phyloP scores from a whole-genome alignment of 2,329 filamentous ascomycete genomes.

The Thermothelomyces thermophilus region DNA sequence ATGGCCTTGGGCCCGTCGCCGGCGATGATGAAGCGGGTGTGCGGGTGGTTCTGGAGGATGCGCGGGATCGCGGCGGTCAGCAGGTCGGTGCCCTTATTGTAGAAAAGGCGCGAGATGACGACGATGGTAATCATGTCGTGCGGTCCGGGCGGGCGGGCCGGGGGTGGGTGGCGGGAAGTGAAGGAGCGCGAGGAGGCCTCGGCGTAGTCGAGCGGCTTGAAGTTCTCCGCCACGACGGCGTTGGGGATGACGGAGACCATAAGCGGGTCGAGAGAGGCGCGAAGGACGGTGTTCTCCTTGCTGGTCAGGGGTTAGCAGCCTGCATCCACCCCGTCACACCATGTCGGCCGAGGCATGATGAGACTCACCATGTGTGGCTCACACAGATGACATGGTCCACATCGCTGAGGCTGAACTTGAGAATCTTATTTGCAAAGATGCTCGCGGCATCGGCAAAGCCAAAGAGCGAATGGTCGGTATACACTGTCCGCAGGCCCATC shows the following conservation, averaged over 20 bases:
- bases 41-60: slow-evolving; percentile 80
- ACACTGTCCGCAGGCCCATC: slow-evolving; percentile 93
- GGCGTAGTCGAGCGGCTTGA: slow-evolving; percentile 60
- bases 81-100: slow-evolving; percentile 96
- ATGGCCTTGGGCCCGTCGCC: slow-evolving; percentile 95
- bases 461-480: slow-evolving; percentile 95
- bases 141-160: slow-evolving; percentile 65
- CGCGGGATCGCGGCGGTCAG: slow-evolving; percentile 93
- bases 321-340: no score
- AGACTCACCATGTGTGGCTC: slow-evolving; percentile 82
- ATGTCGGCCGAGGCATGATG: slow-evolving; percentile 2
- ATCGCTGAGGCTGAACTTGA: slow-evolving; percentile 94
- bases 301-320: slow-evolving; percentile 39
- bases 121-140: slow-evolving; percentile 91
- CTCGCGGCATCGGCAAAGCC: slow-evolving; percentile 94
- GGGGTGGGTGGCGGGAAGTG: slow-evolving; percentile 38
- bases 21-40: slow-evolving; percentile 94
- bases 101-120: slow-evolving; percentile 93
- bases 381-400: slow-evolving; percentile 98
- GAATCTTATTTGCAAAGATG: slow-evolving; percentile 91
- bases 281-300: slow-evolving; percentile 95
- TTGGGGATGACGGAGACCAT: slow-evolving; percentile 99
- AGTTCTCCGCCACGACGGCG: slow-evolving; percentile 93
- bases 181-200: slow-evolving; percentile 31
- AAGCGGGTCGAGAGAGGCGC: slow-evolving; percentile 87